Evolutionary conservation across 1,284 basidiomycete genomes (phyloP), one percentile per base, ranked within the genome.

Genomic region (Coniophora puteana): DNA sequence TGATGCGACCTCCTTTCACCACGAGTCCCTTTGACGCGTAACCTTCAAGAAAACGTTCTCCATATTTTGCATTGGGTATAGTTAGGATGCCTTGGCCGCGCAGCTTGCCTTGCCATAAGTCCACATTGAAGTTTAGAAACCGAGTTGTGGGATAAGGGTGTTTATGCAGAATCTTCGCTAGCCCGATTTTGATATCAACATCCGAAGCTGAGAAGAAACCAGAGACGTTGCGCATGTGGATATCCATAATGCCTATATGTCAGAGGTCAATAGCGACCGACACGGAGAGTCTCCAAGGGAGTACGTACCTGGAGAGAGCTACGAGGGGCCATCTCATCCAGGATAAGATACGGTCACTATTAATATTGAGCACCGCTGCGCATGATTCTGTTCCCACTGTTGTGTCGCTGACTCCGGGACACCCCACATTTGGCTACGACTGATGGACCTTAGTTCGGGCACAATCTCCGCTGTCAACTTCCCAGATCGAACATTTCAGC

Each of bases 241-340:
- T 22, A 8, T 66, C 63, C 67, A 66, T 66, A 31, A 36, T 51
- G 26, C n/a, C n/a, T n/a, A n/a, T n/a, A n/a, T n/a, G n/a, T n/a
- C n/a, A n/a, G n/a, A n/a, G n/a, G n/a, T n/a, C n/a, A n/a, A n/a
- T n/a, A n/a, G n/a, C n/a, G n/a, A n/a, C n/a, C n/a, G n/a, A n/a
- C n/a, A n/a, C n/a, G n/a, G n/a, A n/a, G n/a, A n/a, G n/a, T n/a
- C n/a, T n/a, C n/a, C n/a, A n/a, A n/a, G n/a, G n/a, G n/a, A n/a
- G n/a, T n/a, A n/a, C n/a, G n/a, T n/a, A n/a, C n/a, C n/a, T n/a
- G n/a, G n/a, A n/a, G n/a, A n/a, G n/a, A n/a, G n/a, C n/a, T n/a
- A n/a, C n/a, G n/a, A n/a, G n/a, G n/a, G n/a, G n/a, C n/a, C n/a
- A n/a, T n/a, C n/a, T n/a, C n/a, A n/a, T n/a, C n/a, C n/a, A n/a